phyloP scores from a whole-genome alignment of 116 monocot genomes.

The Papilionanthe hybrid region DNA sequence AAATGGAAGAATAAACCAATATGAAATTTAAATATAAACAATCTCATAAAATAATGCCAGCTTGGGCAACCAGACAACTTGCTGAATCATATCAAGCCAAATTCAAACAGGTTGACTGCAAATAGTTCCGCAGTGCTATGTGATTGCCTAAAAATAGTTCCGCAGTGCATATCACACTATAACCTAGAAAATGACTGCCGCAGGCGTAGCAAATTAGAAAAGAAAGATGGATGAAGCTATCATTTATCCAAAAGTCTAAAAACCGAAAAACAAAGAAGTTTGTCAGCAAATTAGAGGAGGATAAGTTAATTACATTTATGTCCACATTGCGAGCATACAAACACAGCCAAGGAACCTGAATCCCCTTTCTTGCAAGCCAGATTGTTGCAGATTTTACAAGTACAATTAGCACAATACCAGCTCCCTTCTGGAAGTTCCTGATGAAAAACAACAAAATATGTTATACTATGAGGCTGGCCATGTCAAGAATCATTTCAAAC shows the following conservation, averaged over 20 bases:
- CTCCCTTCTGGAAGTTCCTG: slow-evolving; percentile 24
- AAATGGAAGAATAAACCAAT: neutral
- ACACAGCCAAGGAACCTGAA: slow-evolving; percentile 3
- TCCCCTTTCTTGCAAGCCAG: slow-evolving; percentile 3
- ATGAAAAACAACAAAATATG: neutral
- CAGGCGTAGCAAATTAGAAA: neutral
- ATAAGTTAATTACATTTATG: slow-evolving; percentile 20
- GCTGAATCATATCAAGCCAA: neutral
- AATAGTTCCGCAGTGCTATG: too few relatives aligned
- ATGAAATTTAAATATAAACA: slow-evolving; percentile 1
- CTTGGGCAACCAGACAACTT: neutral
- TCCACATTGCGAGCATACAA: slow-evolving; percentile 19
- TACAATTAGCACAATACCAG: slow-evolving; percentile 12
- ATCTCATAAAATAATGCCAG: neutral
- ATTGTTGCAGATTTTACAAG: slow-evolving; percentile 12
- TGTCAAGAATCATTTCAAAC: neutral
- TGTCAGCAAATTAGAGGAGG: slow-evolving; percentile 1
- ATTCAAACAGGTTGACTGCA: too few relatives aligned
- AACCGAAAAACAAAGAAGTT: neutral
- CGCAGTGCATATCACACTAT: too few relatives aligned
- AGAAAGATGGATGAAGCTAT: neutral
- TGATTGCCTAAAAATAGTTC: too few relatives aligned
- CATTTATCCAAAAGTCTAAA: neutral
- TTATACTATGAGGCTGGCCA: neutral
- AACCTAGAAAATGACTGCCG: neutral